Base-by-base conservation (phyloP, 768 basidiomycete species). In the Boletus rubroflammeus region DNA sequence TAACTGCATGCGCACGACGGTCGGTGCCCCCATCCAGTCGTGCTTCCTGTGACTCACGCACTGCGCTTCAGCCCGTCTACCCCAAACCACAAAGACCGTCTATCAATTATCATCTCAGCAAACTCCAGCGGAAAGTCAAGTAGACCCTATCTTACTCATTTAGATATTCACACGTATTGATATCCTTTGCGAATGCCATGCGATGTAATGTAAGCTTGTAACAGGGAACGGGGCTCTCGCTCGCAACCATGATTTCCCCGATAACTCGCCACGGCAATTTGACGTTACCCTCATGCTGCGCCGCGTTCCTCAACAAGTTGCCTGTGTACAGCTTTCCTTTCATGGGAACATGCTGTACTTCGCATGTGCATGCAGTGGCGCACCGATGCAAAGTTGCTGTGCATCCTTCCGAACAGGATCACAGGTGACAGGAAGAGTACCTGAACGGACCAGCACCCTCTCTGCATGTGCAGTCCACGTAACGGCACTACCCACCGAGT, bases 21-120 rank as follows among this genome's bases (percentile, higher is more conserved):
- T 93, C 49, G 65, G 90, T 76, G 50, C 53, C 31, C 31, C 44
- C 50, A n/a, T 46, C 8, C 34, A 26, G 39, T 42, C 26, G 29
- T 51, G 25, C 17, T n/a, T 31, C 3, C 25, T 1, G n/a, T 25
- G 10, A 26, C 32, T 5, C 38, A 13, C 58, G 67, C 43, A 59
- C 35, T 51, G 43, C 28, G 8, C 14, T 56, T 13, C 65, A 93
- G 90, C 85, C 87, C 11, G 76, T 84, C 66, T 76, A 79, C 46
- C 82, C 82, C 56, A 90, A 85, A 67, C 70, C 71, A 41, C 89
- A 85, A 48, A 80, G 78, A 66, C 81, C 92, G 32, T 84, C 88
- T 32, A 93, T 95, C 75, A 94, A 95, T 72, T 94, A 91, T 69
- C 90, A 93, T 70, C 82, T 94, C 60, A 85, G 88, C 62, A 82